Evolutionary conservation across 2,329 filamentous ascomycete species (phyloP), one percentile per base, ranked within the genome.

Genomic region (Escovopsis sp.): DNA sequence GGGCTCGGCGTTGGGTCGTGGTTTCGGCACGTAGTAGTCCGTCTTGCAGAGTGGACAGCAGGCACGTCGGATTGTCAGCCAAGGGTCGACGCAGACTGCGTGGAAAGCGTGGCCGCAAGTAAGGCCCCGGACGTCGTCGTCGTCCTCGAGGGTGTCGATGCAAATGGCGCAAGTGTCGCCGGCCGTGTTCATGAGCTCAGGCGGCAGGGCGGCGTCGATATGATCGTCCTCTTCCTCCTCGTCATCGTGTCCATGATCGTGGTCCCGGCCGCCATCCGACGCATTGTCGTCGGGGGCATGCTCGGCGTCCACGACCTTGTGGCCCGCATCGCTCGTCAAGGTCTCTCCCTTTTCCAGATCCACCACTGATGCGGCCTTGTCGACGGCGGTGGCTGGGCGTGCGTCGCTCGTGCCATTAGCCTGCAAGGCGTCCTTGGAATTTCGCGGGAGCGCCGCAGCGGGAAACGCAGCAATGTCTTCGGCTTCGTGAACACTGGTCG

Each of bases 71-170:
- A 84, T 88, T 9, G 91, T 98, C 49, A 98, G 67, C 91, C 91
- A 98, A 10, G 91, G 91, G 53, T 98, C 91, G 39, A 98, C 77
- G 58, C 91, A 98, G 34, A 82, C 85, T 40, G 87, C 88, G 59
- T 98, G 91, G 74, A 96, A 98, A 42, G 89, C 88, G 61, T 98
- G 91, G n/a, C 91, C 91, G 56, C 91, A 98, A 4, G 85, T 87
- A 47, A 98, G 67, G 3, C 91, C 91, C 51, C 91, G 85, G 40
- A 98, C 80, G 57, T 98, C 89, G 53, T 96, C 91, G 48, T 95
- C 85, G 48, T 96, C 86, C 59, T 98, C 91, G 15, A 98, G 74
- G 0, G 76, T 82, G 57, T 98, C 91, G 50, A 98, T 82, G 61
- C 91, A 98, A 53, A 98, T 96, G 40, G 91, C 91, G 62, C 91